phyloP scores from a whole-genome alignment of 2,329 filamentous ascomycete species.

The Metarhizium brunneum region DNA sequence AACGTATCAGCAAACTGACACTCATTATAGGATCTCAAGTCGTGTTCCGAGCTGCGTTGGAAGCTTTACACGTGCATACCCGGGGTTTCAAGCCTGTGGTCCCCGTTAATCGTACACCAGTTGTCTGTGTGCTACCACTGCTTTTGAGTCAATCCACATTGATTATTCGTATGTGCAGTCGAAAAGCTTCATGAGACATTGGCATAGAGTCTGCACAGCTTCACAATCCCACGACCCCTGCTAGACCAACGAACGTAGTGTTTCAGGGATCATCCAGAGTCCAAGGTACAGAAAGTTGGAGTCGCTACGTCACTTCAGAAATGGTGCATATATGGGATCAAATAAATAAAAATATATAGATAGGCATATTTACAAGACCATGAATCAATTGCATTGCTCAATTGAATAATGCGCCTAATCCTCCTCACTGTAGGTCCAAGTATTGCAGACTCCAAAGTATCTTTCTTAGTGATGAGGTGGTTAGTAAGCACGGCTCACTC shows the following conservation, averaged over 20 bases:
- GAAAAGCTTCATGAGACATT: too few species aligned
- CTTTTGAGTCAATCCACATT: not conserved
- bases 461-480: not conserved
- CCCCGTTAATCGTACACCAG: not conserved
- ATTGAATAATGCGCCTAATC: not conserved
- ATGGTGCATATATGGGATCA: too few species aligned
- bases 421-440: not conserved
- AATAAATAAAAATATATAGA: not conserved
- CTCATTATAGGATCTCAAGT: not conserved
- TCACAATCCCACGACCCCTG: too few species aligned
- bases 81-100: not conserved
- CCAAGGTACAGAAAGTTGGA: too few species aligned
- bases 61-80: not conserved
- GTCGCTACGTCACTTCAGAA: too few species aligned
- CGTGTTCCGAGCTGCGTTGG: not conserved
- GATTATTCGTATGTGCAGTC: too few species aligned
- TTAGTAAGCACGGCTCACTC: conserved; percentile 15
- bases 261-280: too few species aligned
- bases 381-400: not conserved
- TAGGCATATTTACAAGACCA: not conserved
- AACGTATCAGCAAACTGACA: not conserved
- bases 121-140: not conserved
- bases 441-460: not conserved
- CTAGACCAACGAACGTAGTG: too few species aligned
- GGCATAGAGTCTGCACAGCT: too few species aligned